Evolutionary conservation across 2,329 filamentous ascomycete species (phyloP), one percentile per base, ranked within the genome.

Genomic region (Leptosphaerulina australis): DNA sequence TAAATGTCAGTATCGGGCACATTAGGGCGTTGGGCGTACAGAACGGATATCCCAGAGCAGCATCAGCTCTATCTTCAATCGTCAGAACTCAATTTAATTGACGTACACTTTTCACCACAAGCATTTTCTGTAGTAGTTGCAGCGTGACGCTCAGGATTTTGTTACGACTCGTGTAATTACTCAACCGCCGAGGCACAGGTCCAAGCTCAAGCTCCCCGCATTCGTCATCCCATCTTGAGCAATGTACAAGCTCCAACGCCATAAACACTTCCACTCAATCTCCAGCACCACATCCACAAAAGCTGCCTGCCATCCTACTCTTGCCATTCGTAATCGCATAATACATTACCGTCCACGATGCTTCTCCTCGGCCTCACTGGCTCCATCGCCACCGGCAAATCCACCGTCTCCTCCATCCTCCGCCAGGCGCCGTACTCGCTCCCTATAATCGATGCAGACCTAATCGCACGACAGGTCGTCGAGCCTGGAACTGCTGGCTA

Each of bases 311-410:
- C n/a, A n/a, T n/a, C n/a, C 26, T 14, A 15, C 15, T 26, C 30
- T 15, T 24, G 20, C 14, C 30, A 17, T 9, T 21, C n/a, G 2
- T 17, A 20, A 17, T 39, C 7, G 20, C 12, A 12, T 35, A n/a
- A 28, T 18, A 30, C 28, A 14, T 5, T 15, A 24, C 6, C 25
- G 14, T 28, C 37, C 51, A 62, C 30, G 14, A 97, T 97, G 94
- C 84, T 97, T 38, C 86, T 99, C 67, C 91, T 99, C 64, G 94
- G 94, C 49, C 85, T 99, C 20, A 99, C 94, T 7, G 94, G 94
- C 71, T 96, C 92, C 54, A 97, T 99, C 70, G 94, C 94, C 53
- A 99, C 94, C 5, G 94, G 94, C 72, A 99, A 99, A 83, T 96
- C 93, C 35, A 99, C 93, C 60, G 91, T 97, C 46, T 96, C 94